A percentile compares a stretch with the other conserved stretches of the same genome.
phyloP scores from a whole-genome alignment of 345 rosid genomes.

The Eucalyptus cladocalyx region DNA sequence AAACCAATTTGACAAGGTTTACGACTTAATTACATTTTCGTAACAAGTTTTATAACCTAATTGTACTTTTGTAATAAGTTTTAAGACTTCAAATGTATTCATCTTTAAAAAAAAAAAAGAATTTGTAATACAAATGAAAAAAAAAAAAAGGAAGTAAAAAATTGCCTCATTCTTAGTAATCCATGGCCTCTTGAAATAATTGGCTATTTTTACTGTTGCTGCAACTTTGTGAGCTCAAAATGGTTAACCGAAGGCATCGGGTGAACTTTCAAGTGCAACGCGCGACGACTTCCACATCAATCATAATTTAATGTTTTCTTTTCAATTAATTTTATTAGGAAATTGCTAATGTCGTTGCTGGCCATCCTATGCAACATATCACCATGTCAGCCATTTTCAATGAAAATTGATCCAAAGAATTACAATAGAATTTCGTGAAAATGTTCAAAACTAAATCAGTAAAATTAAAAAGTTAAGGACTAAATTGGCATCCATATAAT shows the following conservation, averaged over 20 bases:
- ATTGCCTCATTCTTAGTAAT: not conserved
- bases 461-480: not conserved
- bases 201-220: not conserved
- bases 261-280: not conserved
- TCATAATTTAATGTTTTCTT: not conserved
- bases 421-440: too few species aligned
- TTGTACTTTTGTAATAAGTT: too few species aligned
- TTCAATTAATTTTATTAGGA: too few species aligned
- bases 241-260: not conserved
- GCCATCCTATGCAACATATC: not conserved
- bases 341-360: fast-evolving
- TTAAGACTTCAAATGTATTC: too few species aligned
- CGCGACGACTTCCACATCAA: not conserved
- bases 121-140: not conserved
- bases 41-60: too few species aligned
- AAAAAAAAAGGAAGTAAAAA: not conserved
- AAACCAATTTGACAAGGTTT: too few species aligned
- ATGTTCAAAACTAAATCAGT: not conserved
- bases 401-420: too few species aligned
- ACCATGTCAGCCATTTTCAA: too few species aligned
- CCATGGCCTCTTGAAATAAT: not conserved
- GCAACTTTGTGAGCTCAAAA: not conserved
- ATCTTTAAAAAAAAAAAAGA: too few species aligned
- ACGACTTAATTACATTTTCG: too few species aligned
- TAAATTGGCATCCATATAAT: not conserved